Conservation (phyloP, 2,329 filamentous ascomycete genomes). For the Colletotrichum sp. region DNA sequence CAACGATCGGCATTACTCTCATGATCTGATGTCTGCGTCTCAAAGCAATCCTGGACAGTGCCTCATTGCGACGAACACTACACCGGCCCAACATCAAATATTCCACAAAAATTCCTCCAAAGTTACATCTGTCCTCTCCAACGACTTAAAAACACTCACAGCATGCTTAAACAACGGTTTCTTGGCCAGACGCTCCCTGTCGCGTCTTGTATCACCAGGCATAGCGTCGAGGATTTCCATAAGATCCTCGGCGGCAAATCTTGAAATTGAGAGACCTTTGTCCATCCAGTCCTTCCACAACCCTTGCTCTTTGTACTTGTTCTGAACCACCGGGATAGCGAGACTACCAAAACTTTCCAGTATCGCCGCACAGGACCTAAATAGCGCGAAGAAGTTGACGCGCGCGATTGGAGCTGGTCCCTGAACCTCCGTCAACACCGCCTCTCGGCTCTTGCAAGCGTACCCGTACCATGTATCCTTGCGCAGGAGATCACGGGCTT, state of each 20-base stretch:
- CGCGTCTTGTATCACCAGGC: accelerated
- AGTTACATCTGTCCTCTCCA: accelerated
- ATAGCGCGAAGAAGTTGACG: background rate
- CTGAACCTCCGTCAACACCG: background rate
- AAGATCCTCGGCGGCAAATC: background rate
- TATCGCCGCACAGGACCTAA: accelerated
- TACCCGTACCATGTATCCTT: background rate
- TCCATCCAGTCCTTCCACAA: background rate
- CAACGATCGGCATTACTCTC: too few relatives aligned
- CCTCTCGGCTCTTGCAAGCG: background rate
- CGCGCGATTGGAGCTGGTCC: background rate
- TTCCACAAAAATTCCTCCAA: background rate
- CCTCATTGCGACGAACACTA: too few relatives aligned
- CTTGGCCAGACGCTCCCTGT: accelerated
- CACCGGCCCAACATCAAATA: background rate
- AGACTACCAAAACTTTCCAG: accelerated
- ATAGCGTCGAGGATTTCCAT: background rate
- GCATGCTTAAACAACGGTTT: accelerated
- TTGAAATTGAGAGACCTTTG: background rate
- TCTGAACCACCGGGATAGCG: background rate
- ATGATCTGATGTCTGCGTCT: too few relatives aligned
- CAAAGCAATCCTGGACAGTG: too few relatives aligned
- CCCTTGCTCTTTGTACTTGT: background rate
- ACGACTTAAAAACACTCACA: accelerated
- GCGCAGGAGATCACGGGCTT: background rate